phyloP scores from a whole-genome alignment of 805 yeast species.

The Torulaspora maleeae region DNA sequence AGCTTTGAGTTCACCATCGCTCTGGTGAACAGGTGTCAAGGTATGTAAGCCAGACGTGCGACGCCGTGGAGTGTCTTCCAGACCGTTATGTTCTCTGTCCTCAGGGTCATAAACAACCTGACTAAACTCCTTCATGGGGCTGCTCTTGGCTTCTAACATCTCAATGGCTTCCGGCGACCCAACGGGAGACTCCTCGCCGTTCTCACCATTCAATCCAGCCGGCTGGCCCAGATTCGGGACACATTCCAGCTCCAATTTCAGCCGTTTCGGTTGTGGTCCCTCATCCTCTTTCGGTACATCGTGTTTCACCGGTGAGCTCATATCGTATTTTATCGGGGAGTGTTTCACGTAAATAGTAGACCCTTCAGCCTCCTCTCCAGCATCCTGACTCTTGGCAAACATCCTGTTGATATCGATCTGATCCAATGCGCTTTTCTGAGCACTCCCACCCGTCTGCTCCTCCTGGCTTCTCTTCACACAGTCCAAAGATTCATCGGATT shows the following conservation, averaged over 20 bases:
- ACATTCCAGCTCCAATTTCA: slow-evolving; percentile 17
- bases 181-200: slow-evolving; percentile 7
- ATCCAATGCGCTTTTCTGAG: slow-evolving; percentile 14
- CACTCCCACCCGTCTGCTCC: neutral
- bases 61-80: slow-evolving; percentile 1
- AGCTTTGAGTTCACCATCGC: neutral
- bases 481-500: slow-evolving; percentile 7
- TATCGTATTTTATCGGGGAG: slow-evolving; percentile 23
- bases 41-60: slow-evolving; percentile 15
- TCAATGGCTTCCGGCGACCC: slow-evolving; percentile 29
- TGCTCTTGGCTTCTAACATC: slow-evolving; percentile 20
- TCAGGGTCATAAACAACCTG: neutral
- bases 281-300: slow-evolving; percentile 6
- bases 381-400: slow-evolving; percentile 10
- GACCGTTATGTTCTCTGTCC: neutral
- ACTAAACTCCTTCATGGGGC: slow-evolving; percentile 11
- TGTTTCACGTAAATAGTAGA: slow-evolving; percentile 13
- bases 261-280: slow-evolving; percentile 15
- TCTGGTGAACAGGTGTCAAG: slow-evolving; percentile 23
- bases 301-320: slow-evolving; percentile 20
- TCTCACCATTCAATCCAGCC: neutral
- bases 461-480: slow-evolving; percentile 7
- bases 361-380: neutral
- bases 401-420: slow-evolving; percentile 22
- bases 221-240: slow-evolving; percentile 21